phyloP scores from a whole-genome alignment of 345 rosid genomes.

The Kandelia obovata region DNA sequence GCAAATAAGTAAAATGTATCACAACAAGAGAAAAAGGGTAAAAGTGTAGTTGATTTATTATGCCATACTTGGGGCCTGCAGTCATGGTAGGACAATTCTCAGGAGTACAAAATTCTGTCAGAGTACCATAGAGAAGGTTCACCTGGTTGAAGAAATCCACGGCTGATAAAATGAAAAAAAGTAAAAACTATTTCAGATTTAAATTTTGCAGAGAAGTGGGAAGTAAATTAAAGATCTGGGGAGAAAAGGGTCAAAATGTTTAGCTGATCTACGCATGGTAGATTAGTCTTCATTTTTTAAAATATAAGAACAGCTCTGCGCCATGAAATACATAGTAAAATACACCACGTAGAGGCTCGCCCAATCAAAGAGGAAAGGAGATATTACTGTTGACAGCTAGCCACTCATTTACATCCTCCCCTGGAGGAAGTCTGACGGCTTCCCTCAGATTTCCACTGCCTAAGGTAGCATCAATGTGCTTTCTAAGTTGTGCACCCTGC shows the following conservation, averaged over 20 bases:
- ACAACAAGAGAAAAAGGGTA: background rate
- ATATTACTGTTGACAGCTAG: conserved; percentile 89
- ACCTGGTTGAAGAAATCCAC: conserved; percentile 99
- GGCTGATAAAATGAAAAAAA: conserved; percentile 52
- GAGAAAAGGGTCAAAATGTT: background rate
- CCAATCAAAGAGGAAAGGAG: conserved; percentile 13
- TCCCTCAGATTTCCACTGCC: conserved; percentile 99
- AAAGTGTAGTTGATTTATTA: background rate
- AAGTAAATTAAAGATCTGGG: background rate
- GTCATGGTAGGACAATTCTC: conserved; percentile 98
- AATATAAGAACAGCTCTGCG: background rate
- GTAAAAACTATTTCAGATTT: conserved; percentile 20
- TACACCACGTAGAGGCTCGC: background rate
- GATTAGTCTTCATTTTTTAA: background rate
- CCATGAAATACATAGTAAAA: background rate
- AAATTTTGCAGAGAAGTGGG: conserved; percentile 4
- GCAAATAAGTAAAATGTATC: background rate
- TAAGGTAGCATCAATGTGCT: conserved; percentile 95
- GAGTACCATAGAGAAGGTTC: conserved; percentile 97
- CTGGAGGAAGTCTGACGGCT: conserved; percentile 98
- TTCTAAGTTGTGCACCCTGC: conserved; percentile 97
- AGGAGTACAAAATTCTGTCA: conserved; percentile 94
- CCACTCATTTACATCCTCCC: conserved; percentile 98
- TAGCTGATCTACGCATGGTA: background rate
- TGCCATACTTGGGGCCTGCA: conserved; percentile 96